Evolutionary conservation across 768 basidiomycete genomes (phyloP), one percentile per base, ranked within the genome.

Genomic region (Vararia minispora): DNA sequence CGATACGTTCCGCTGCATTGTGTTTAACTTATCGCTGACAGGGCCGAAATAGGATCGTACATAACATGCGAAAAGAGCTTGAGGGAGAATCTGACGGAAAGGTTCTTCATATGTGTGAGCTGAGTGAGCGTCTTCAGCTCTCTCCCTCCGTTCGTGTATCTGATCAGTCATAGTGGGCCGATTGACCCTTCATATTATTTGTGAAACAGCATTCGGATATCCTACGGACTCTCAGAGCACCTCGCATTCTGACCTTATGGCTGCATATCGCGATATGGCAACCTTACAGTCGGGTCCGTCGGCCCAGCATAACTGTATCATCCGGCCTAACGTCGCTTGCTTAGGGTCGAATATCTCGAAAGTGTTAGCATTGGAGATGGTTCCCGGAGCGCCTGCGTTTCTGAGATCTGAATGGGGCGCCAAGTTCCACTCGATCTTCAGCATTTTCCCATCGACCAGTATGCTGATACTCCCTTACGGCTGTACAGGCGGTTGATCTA

Each of bases 111-210:
- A 53, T 68, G 40, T 60, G 69, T 44, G 65, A 68, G 17, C 70
- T 65, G 66, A 63, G 68, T 70, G n/a, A n/a, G n/a, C n/a, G n/a
- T n/a, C n/a, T n/a, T 49, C 17, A 66, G 60, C 10, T 7, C 34
- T 28, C 25, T 22, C 20, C n/a, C 10, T 26, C 28, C 29, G 2
- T 42, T 14, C n/a, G 10, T 8, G 12, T 20, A 28, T 17, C 21
- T 11, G 34, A 3, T 32, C 10, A 24, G 12, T 13, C 11, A 16
- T 18, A 71, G 68, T 70, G 62, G 64, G 64, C 46, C 71, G 68
- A 55, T 65, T 64, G 1, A 71, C 71, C 0, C 59, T 74, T 6
- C 69, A 72, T 43, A 68, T 72, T 37, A 71, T 72, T 30, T 71
- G 68, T 52, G 58, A 59, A 6, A 66, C 71, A 7, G 68, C 67